A percentile compares a stretch with the other conserved stretches of the same genome.
phyloP scores from a whole-genome alignment of 2,329 filamentous ascomycete species.

The Macrophomina phaseolina region DNA sequence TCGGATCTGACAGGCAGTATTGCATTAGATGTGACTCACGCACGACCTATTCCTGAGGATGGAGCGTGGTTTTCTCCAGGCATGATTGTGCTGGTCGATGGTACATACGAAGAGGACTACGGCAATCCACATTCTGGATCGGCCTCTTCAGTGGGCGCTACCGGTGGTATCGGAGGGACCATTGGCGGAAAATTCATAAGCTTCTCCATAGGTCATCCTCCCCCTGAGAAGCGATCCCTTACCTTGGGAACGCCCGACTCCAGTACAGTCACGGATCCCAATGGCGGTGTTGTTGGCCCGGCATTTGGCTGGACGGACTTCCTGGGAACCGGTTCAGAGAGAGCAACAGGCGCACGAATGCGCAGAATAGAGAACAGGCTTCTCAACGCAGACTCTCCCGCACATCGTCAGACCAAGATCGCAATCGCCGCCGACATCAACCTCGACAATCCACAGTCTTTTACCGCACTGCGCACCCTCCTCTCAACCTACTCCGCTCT shows the following conservation, averaged over 20 bases:
- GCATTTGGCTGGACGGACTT: conserved; percentile 97
- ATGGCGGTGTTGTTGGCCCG: conserved; percentile 44
- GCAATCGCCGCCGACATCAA: conserved; percentile 54
- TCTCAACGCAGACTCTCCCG: conserved; percentile 49
- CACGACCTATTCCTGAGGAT: conserved; percentile 80
- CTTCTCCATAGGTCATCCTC: conserved; percentile 89
- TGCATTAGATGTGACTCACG: conserved; percentile 78
- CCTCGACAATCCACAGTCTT: conserved; percentile 80
- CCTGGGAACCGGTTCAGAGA: conserved; percentile 86
- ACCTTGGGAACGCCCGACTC: conserved; percentile 65
- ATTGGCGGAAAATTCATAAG: conserved; percentile 92
- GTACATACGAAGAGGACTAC: conserved; percentile 95
- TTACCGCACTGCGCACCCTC: conserved; percentile 81
- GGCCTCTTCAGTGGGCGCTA: conserved; percentile 67
- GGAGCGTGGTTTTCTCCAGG: conserved; percentile 93
- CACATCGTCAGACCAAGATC: conserved; percentile 41
- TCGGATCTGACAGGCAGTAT: conserved; percentile 91
- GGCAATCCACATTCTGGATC: conserved; percentile 67
- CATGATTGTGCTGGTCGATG: conserved; percentile 94
- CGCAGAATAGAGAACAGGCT: conserved; percentile 75
- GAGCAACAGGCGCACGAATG: conserved; percentile 83
- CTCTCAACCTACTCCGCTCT: conserved; percentile 73
- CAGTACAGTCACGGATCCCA: conserved; percentile 58
- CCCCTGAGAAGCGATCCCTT: conserved; percentile 80
- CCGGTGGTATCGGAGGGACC: conserved; percentile 82